These are phyloP conservation scores for Juglanconis sp. DNA, from an alignment of 2,329 filamentous ascomycete genomes.

Conservation along the genomic window DNA sequence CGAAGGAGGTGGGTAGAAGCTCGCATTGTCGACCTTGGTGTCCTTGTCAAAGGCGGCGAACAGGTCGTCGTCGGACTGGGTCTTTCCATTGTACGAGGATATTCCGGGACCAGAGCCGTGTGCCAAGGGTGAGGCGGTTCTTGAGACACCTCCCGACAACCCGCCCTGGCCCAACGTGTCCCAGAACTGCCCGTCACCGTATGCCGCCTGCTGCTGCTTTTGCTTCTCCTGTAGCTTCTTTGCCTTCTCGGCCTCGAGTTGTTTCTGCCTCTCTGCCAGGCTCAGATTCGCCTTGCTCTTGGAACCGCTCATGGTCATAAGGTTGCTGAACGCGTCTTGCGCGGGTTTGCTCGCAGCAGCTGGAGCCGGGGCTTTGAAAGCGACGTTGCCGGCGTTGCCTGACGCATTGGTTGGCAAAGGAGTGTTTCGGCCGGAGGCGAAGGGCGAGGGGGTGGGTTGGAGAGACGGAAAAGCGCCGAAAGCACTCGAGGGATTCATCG, in stretches of 20 bases:
- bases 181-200: constrained; percentile 74
- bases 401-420: constrained; percentile 51
- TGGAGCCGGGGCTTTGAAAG: constrained; percentile 34
- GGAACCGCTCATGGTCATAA: constrained; percentile 62
- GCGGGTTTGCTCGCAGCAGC: constrained; percentile 45
- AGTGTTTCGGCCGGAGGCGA: constrained; percentile 54
- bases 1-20: constrained; percentile 58
- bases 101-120: constrained; percentile 29
- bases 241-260: constrained; percentile 61
- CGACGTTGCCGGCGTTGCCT: constrained; percentile 30
- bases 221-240: constrained; percentile 72
- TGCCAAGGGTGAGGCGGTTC: constrained; percentile 42
- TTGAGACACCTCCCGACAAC: constrained; percentile 38
- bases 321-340: constrained; percentile 74
- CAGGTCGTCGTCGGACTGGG: constrained; percentile 56
- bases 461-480: constrained; percentile 46
- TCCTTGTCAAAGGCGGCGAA: constrained; percentile 66
- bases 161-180: constrained; percentile 62
- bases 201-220: constrained; percentile 71
- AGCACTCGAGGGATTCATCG: constrained; percentile 40
- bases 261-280: constrained; percentile 73
- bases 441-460: constrained; percentile 54
- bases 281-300: constrained; percentile 68
- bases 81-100: constrained; percentile 28
- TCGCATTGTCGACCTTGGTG: constrained; percentile 65